A percentile compares a stretch with the other conserved stretches of the same genome.
These are phyloP conservation scores for Hyphopichia wangnamkhiaoensis DNA, from an alignment of 1,139 yeast genomes.

Conservation along the genomic window DNA sequence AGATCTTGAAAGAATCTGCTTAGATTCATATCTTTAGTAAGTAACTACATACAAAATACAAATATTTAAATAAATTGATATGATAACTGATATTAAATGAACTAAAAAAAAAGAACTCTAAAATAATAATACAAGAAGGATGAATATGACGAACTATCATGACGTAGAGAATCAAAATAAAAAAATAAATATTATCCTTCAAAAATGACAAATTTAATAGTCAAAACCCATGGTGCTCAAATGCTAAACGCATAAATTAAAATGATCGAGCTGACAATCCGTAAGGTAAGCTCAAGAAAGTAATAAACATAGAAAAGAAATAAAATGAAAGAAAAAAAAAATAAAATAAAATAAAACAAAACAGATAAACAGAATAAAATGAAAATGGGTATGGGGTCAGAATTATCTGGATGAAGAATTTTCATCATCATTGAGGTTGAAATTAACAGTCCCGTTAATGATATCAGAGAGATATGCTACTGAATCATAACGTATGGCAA, in stretches of 20 bases:
- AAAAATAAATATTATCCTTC: too few relatives aligned
- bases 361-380: background rate
- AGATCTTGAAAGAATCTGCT: conserved; percentile 41
- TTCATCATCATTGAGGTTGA: conserved; percentile 10
- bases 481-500: conserved; percentile 26
- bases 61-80: too few relatives aligned
- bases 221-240: too few relatives aligned
- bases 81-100: background rate
- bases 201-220: too few relatives aligned
- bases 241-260: too few relatives aligned
- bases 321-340: background rate
- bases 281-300: too few relatives aligned
- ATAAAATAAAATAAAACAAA: background rate
- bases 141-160: too few relatives aligned
- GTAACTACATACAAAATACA: too few relatives aligned
- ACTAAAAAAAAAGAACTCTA: background rate
- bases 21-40: background rate
- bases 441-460: conserved; percentile 29
- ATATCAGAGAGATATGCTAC: conserved; percentile 37
- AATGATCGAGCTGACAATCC: too few relatives aligned
- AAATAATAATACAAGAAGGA: background rate
- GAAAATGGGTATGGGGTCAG: too few relatives aligned
- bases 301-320: background rate
- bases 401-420: background rate
- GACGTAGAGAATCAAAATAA: background rate